Conservation (phyloP, 2,329 filamentous ascomycete species). For the Orbilia ellipsospora region DNA sequence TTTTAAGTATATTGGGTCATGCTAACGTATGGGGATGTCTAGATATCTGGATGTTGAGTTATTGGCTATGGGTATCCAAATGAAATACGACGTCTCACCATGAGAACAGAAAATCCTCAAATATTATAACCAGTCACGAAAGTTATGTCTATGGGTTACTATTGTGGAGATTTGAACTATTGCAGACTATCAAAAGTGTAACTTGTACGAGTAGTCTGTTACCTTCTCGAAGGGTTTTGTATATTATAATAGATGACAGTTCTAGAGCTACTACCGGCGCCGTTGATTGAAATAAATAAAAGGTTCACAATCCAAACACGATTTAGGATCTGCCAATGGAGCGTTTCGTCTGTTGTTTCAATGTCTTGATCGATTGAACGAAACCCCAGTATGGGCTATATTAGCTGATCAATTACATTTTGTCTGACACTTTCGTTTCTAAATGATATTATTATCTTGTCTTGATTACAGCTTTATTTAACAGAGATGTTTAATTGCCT, state of each 20-base stretch:
- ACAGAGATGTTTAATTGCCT: background rate
- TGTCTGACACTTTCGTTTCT: too few species aligned
- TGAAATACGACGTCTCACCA: constrained; percentile 81
- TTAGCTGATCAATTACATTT: too few species aligned
- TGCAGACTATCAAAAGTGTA: background rate
- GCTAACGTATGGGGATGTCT: constrained; percentile 42
- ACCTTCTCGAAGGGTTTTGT: background rate
- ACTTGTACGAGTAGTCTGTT: constrained; percentile 4
- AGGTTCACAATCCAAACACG: too few species aligned
- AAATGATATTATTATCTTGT: too few species aligned
- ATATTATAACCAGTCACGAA: background rate
- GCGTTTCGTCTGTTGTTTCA: too few species aligned
- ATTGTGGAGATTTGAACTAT: background rate
- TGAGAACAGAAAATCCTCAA: background rate
- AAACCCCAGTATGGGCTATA: background rate
- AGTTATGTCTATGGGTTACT: background rate
- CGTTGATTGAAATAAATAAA: too few species aligned
- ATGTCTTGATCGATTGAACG: too few species aligned
- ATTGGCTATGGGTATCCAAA: constrained; percentile 93
- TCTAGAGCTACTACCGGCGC: too few species aligned
- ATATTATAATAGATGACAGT: too few species aligned
- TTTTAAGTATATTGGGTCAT: background rate
- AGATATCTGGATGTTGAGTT: constrained; percentile 86
- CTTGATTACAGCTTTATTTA: too few species aligned
- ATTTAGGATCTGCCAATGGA: too few species aligned